Evolutionary conservation across 192 early-diverging fungal species (phyloP).

Genomic region (Endogone sp.): DNA sequence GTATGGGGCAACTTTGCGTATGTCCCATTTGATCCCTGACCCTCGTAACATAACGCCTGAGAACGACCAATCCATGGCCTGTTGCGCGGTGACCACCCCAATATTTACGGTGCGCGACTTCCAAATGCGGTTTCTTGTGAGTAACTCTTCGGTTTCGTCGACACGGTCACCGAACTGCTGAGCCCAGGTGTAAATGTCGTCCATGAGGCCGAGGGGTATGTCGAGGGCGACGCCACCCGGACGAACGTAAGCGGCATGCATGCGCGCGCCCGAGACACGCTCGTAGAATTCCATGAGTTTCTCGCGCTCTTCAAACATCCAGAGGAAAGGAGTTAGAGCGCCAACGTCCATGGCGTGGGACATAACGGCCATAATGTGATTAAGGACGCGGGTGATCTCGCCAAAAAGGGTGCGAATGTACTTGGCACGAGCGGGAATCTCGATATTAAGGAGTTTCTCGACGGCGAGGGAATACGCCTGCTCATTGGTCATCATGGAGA

Average conservation of each 20-base stretch:
- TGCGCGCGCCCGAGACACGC: constrained; percentile 95
- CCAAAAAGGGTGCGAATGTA: constrained; percentile 97
- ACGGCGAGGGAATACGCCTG: constrained; percentile 96
- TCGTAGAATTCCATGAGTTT: constrained; percentile 99
- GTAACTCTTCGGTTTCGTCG: constrained; percentile 93
- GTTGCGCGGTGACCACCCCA: constrained; percentile 80
- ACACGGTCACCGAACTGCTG: constrained; percentile 82
- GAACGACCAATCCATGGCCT: constrained; percentile 90
- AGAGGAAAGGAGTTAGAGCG: constrained; percentile 96
- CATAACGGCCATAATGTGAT: constrained; percentile 98
- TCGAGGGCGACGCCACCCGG: constrained; percentile 94
- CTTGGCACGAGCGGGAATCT: constrained; percentile 89
- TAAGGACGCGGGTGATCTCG: constrained; percentile 95
- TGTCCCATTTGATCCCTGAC: constrained; percentile 89
- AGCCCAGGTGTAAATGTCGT: constrained; percentile 97
- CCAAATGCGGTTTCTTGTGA: constrained; percentile 95
- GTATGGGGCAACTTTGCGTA: constrained; percentile 91
- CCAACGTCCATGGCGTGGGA: constrained; percentile 98
- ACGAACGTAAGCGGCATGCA: constrained; percentile 96
- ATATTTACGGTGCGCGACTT: constrained; percentile 81
- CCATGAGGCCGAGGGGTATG: constrained; percentile 87
- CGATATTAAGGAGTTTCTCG: constrained; percentile 98
- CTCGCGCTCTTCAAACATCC: constrained; percentile 99
- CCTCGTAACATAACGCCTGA: constrained; percentile 96
- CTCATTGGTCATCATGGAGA: constrained; percentile 99